Evolutionary conservation across 1,284 basidiomycete species (phyloP).

Genomic region (Pascua guehoae): DNA sequence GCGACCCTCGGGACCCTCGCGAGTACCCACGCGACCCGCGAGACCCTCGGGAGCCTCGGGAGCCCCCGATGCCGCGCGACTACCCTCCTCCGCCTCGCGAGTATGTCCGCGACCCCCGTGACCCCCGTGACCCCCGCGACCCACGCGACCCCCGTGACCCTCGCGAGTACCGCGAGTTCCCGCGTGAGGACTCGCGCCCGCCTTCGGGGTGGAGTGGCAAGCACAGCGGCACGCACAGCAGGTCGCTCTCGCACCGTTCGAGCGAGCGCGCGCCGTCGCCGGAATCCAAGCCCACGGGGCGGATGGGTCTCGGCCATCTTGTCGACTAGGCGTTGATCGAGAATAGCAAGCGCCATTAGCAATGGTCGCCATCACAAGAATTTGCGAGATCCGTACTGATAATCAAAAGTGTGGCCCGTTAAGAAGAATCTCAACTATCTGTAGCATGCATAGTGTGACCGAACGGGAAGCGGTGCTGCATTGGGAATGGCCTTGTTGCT

Average conservation of each 20-base stretch:
- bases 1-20: constrained; percentile 5
- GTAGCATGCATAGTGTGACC: neutral
- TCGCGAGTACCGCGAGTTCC: neutral
- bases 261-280: constrained; percentile 9
- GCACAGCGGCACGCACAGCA: constrained; percentile 1
- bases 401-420: neutral
- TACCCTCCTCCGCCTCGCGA: too few relatives aligned
- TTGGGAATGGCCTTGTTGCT: too few relatives aligned
- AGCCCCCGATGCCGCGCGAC: neutral
- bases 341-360: neutral
- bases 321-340: constrained; percentile 8
- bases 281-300: constrained; percentile 14
- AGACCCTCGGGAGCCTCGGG: constrained; percentile 1
- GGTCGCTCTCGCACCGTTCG: constrained; percentile 7
- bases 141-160: constrained; percentile 1
- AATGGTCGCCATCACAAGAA: neutral
- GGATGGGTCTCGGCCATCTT: constrained; percentile 21
- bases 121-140: neutral
- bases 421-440: neutral
- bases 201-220: constrained; percentile 15
- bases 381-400: neutral
- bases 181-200: constrained; percentile 7
- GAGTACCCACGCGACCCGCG: constrained; percentile 4
- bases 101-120: neutral
- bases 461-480: too few relatives aligned